phyloP scores from a whole-genome alignment of 306 rosid genomes.

The Fragaria nilgerrensis region DNA sequence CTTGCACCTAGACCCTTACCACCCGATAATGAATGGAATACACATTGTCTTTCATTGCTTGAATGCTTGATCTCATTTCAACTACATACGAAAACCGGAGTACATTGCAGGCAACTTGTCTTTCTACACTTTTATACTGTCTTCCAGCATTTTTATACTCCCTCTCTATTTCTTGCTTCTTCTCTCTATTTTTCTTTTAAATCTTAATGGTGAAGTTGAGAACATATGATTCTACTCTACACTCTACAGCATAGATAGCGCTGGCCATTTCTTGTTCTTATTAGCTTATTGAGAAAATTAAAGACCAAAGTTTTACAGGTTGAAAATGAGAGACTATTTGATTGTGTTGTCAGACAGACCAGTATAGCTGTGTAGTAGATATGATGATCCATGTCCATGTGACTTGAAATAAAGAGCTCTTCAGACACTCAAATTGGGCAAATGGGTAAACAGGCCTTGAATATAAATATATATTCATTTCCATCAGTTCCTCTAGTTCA shows the following conservation, averaged over 20 bases:
- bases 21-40: too few species aligned
- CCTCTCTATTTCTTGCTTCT: neutral
- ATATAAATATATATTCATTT: slow-evolving; percentile 9
- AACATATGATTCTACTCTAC: neutral
- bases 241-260: neutral
- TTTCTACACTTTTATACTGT: neutral
- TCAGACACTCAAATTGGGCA: neutral
- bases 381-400: neutral
- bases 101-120: neutral
- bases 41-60: neutral
- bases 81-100: neutral
- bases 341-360: neutral
- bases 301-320: neutral
- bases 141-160: too few species aligned
- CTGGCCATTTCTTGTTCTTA: neutral
- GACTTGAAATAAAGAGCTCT: neutral
- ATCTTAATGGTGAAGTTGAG: neutral
- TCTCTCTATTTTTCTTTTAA: too few species aligned
- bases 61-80: neutral
- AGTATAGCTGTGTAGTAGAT: neutral
- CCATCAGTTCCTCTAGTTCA: neutral
- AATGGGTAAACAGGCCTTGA: neutral
- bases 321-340: neutral
- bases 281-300: neutral
- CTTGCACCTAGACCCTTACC: neutral